phyloP scores from a whole-genome alignment of 2,329 filamentous ascomycete species.

The Cladophialophora psammophila region DNA sequence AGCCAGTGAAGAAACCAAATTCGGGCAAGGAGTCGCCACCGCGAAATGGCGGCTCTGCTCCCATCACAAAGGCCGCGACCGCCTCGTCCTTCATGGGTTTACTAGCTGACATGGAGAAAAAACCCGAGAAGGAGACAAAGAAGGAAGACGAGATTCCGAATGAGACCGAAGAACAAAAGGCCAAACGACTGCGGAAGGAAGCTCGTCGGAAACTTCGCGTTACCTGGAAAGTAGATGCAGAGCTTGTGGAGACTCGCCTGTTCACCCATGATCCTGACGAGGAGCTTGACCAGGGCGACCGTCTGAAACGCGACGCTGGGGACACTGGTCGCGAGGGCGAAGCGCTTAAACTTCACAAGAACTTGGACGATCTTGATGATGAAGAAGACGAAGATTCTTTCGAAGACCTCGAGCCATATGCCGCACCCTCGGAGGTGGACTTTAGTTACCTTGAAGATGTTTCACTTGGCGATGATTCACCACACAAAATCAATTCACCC shows the following conservation, averaged over 20 bases:
- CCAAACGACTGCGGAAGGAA: constrained; percentile 67
- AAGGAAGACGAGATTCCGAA: constrained; percentile 60
- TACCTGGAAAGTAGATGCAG: constrained; percentile 65
- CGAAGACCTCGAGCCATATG: constrained; percentile 51
- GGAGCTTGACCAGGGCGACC: constrained; percentile 65
- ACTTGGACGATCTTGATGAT: constrained; percentile 63
- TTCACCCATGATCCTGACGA: constrained; percentile 71
- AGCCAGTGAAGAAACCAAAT: constrained; percentile 42
- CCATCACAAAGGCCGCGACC: constrained; percentile 48
- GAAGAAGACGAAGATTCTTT: constrained; percentile 62
- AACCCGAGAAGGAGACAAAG: constrained; percentile 62
- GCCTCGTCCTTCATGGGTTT: constrained; percentile 59
- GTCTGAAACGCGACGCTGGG: constrained; percentile 64
- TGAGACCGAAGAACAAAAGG: constrained; percentile 67
- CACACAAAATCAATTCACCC: constrained; percentile 46
- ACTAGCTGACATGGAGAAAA: constrained; percentile 60
- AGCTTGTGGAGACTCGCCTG: constrained; percentile 63
- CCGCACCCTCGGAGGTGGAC: constrained; percentile 48
- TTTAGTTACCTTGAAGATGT: constrained; percentile 48
- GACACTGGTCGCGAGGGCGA: constrained; percentile 66
- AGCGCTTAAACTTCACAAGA: constrained; percentile 58
- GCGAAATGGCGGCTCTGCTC: constrained; percentile 32
- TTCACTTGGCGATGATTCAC: constrained; percentile 33
- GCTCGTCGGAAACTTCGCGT: constrained; percentile 67
- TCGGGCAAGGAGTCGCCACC: constrained; percentile 49